Percentiles rank a stretch among this genome's conserved stretches.
phyloP scores from a whole-genome alignment of 108 stramenopile species.

The Fragilaria radians region DNA sequence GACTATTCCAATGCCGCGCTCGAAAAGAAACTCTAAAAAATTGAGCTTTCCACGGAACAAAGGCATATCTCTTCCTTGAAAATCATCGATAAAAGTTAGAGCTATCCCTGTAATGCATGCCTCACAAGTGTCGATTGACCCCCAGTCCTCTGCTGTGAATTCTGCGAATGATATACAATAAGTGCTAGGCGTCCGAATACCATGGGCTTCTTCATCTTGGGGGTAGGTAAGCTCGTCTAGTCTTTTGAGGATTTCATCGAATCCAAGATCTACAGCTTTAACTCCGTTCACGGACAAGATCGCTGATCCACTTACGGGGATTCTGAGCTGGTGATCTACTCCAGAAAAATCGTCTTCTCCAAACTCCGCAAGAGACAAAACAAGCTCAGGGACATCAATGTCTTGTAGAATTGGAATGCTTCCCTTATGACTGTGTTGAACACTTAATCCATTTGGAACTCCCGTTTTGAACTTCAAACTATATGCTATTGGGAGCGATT shows the following conservation, averaged over 20 bases:
- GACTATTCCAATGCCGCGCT: conserved; percentile 40
- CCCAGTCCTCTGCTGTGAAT: conserved; percentile 30
- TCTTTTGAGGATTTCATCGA: conserved; percentile 9
- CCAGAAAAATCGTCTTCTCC: neutral
- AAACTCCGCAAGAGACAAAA: neutral
- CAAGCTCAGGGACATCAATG: neutral
- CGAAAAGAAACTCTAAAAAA: conserved; percentile 19
- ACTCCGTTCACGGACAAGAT: conserved; percentile 32
- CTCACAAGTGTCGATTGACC: conserved; percentile 29
- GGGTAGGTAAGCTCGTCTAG: neutral
- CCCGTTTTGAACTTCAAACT: conserved; percentile 1
- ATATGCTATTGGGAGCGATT: neutral
- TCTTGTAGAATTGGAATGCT: neutral
- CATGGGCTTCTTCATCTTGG: neutral
- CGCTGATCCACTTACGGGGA: conserved; percentile 35
- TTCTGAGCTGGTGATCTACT: conserved; percentile 8
- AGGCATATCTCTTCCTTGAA: conserved; percentile 63
- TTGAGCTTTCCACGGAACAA: conserved; percentile 33
- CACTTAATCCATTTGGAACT: conserved; percentile 8
- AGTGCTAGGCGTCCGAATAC: neutral
- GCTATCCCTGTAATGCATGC: conserved; percentile 27
- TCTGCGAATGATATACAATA: conserved; percentile 46
- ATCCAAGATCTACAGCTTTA: conserved; percentile 21
- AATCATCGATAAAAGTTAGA: conserved; percentile 56
- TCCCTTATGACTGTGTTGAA: conserved; percentile 1